Conservation (phyloP, 371 early-diverging fungal genomes). For the Mucor saturninus region DNA sequence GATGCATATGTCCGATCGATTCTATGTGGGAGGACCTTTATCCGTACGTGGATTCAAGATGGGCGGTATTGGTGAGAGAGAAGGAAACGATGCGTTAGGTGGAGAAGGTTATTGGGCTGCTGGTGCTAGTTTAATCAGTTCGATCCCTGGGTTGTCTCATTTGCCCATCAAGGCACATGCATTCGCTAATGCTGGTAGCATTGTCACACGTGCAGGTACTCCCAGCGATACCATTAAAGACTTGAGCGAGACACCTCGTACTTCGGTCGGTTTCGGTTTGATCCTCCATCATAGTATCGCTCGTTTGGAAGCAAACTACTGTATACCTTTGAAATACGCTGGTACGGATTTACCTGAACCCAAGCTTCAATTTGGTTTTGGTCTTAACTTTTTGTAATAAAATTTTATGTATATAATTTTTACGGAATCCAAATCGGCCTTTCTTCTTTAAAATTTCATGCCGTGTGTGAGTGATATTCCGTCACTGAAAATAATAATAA, state of each 20-base stretch:
- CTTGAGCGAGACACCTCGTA: slow-evolving; percentile 60
- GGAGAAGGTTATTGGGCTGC: slow-evolving; percentile 85
- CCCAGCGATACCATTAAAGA: slow-evolving; percentile 39
- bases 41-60: slow-evolving; percentile 87
- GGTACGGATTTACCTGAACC: slow-evolving; percentile 70
- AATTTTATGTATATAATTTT: neutral
- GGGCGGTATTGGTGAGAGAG: slow-evolving; percentile 87
- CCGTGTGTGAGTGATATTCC: too few relatives aligned
- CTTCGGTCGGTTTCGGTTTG: slow-evolving; percentile 79
- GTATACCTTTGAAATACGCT: slow-evolving; percentile 50
- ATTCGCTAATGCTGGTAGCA: slow-evolving; percentile 87
- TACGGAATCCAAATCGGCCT: neutral
- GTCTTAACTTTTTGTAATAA: slow-evolving; percentile 78
- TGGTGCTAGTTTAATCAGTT: slow-evolving; percentile 81
- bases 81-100: slow-evolving; percentile 82
- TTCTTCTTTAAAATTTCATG: neutral
- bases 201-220: slow-evolving; percentile 40
- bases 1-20: slow-evolving; percentile 72
- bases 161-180: slow-evolving; percentile 80
- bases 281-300: slow-evolving; percentile 81
- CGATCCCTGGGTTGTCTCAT: slow-evolving; percentile 70
- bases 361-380: slow-evolving; percentile 88
- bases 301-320: slow-evolving; percentile 51
- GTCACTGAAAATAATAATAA: neutral
- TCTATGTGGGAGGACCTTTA: slow-evolving; percentile 86